Base-by-base conservation (phyloP, 169 alveolate genomes). In the Plasmodium adleri region DNA sequence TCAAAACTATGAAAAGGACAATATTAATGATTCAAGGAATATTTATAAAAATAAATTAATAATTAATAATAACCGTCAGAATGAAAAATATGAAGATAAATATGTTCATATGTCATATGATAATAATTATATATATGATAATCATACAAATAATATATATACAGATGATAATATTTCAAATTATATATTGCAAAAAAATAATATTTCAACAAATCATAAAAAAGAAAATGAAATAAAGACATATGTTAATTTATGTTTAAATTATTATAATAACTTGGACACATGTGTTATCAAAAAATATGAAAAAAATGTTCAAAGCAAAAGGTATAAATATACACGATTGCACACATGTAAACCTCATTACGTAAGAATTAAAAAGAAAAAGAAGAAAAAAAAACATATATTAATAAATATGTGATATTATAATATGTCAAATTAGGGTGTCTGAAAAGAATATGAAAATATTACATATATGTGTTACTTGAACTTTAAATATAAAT, bases 341-440 rank as follows among this genome's bases (percentile, higher is more conserved):
- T 67, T 75, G 22, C 88, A 75, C 49, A 75, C 88, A 3, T 75
- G 88, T 43, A 75, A 75, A 54, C 88, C 88, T 8, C 88, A 75
- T 66, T 75, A 75, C 26, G 88, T 75, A 75, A 32, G 88, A 45
- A 45, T 43, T 52, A 8, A 62, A 62, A 32, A 32, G 8, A 32
- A 32, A 32, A 32, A 32, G 6, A 32, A 2, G 6, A 32, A 32
- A 32, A 28, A 28, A 32, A 32, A 32, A 32, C 7, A 32, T 32
- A 32, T 32, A 32, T 32, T 32, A 32, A 32, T 32, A 32, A 15
- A 43, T 9, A 22, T 24, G 6, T 45, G 45, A 71, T 5, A 32
- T 32, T 32, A 32, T 32, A 3, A 32, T 32, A 32, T 32, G 7
- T 32, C 45, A 32, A 32, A 32, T 32, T 4, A 32, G 6, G 45